Evolutionary conservation across 176 grass and related monocot genomes (phyloP), one percentile per base, ranked within the genome.

Genomic region (Bonia amplexicaulis): DNA sequence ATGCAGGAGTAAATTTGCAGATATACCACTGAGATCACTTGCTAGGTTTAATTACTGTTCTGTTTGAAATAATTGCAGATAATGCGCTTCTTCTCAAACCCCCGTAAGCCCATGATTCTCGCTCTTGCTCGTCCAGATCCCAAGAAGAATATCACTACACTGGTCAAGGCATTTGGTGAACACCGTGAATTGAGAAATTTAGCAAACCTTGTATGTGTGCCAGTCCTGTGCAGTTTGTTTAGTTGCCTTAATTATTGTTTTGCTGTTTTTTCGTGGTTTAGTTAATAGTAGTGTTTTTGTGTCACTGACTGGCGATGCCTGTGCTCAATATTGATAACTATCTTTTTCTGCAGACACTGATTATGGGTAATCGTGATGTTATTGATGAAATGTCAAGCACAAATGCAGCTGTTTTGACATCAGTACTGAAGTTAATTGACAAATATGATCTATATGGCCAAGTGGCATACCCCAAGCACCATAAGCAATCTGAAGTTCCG

Each of bases 141-240:
- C 11, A 93, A 94, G 85, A 97, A 97, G 80, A 97, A 97, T 84
- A 90, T 93, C 59, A 90, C 87, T 73, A 94, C 91, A 27, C 77
- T 93, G 61, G 89, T 97, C 51, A 92, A 92, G 82, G 94, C 94
- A 86, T 97, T 97, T 88, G 94, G 94, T 14, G 87, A 97, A 97
- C 90, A 91, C 63, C 82, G 40, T 66, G 85, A 82, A 23, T 61
- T 97, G 52, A 88, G 94, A 92, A 93, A 97, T 85, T 82, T 97
- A 73, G 94, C 94, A 78, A 97, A 97, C 81, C 91, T 97, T 79
- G 91, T 97, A 90, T 62, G 78, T 66, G 65, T 77, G 63, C 26
- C 44, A 20, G 42, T 87, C 13, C 29, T 64, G 39, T 90, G 40
- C 49, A 76, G 46, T 82, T 76, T 86, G 6, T 45, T 27, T 82